Evolutionary conservation across 441 rosid genomes (phyloP).

Genomic region (Heliophila coronopifolia): DNA sequence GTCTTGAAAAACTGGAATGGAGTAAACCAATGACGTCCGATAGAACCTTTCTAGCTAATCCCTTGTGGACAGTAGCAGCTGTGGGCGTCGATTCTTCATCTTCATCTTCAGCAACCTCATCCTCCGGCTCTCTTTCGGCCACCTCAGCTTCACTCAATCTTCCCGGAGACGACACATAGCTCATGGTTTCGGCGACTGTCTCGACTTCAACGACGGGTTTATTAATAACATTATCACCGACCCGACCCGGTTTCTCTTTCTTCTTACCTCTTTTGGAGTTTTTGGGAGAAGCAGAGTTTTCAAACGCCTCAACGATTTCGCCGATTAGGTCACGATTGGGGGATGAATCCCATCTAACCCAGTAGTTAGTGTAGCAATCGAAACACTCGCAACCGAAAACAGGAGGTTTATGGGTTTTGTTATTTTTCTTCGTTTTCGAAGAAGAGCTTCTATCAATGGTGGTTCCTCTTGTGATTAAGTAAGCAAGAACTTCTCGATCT

Average conservation of each 20-base stretch:
- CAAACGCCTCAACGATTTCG: conserved; percentile 69
- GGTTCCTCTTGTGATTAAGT: conserved; percentile 39
- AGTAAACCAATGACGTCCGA: conserved; percentile 87
- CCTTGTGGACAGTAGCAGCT: conserved; percentile 38
- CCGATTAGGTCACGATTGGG: conserved; percentile 60
- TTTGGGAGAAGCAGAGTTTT: conserved; percentile 24
- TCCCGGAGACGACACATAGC: conserved; percentile 24
- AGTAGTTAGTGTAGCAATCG: conserved; percentile 67
- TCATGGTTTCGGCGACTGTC: not conserved
- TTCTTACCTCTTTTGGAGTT: conserved; percentile 35
- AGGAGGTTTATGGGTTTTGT: conserved; percentile 22
- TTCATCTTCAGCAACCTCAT: not conserved
- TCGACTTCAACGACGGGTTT: conserved; percentile 10
- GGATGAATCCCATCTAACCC: conserved; percentile 79
- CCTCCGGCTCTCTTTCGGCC: conserved; percentile 6
- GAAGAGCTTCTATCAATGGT: conserved; percentile 30
- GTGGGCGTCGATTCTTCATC: conserved; percentile 14
- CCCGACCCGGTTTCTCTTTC: conserved; percentile 34
- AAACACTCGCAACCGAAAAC: conserved; percentile 60
- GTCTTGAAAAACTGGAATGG: conserved; percentile 76
- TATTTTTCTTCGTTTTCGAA: conserved; percentile 25
- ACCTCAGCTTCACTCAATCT: conserved; percentile 25
- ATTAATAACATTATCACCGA: not conserved
- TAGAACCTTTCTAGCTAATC: conserved; percentile 77
- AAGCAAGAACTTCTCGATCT: conserved; percentile 70